Percentiles rank a stretch among this genome's conserved stretches.
These are phyloP conservation scores for Calycina herbarum DNA, from an alignment of 2,329 filamentous ascomycete species.

Conservation along the genomic window DNA sequence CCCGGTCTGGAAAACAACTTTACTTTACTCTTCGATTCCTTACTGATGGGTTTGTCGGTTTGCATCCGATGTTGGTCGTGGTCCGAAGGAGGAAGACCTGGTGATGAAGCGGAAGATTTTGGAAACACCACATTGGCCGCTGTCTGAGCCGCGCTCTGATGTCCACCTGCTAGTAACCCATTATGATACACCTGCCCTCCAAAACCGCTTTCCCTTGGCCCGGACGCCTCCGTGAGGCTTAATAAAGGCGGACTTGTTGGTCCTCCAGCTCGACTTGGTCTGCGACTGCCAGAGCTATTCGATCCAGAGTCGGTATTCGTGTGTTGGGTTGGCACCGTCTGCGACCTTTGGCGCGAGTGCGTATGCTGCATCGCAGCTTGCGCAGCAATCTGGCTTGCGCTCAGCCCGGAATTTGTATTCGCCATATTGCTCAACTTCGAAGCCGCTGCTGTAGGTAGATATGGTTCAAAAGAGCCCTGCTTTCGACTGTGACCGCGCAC, in stretches of 20 bases:
- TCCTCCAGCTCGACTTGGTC: slow-evolving; percentile 39
- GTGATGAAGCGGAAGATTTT: slow-evolving; percentile 47
- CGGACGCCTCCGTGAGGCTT: slow-evolving; percentile 65
- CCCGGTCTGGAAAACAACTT: slow-evolving; percentile 79
- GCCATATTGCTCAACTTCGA: slow-evolving; percentile 41
- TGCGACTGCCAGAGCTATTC: slow-evolving; percentile 27
- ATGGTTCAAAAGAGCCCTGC: slow-evolving; percentile 75
- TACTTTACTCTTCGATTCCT: slow-evolving; percentile 72
- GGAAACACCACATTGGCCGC: slow-evolving; percentile 72
- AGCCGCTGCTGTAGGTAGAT: slow-evolving; percentile 57
- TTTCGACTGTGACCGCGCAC: slow-evolving; percentile 61
- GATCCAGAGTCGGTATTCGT: slow-evolving; percentile 25
- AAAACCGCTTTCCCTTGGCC: slow-evolving; percentile 57
- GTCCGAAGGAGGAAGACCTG: slow-evolving; percentile 39
- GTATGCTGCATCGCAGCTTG: slow-evolving; percentile 71
- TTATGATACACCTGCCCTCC: slow-evolving; percentile 55
- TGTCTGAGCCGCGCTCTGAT: slow-evolving; percentile 65
- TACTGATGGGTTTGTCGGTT: slow-evolving; percentile 59
- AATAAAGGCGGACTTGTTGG: slow-evolving; percentile 62
- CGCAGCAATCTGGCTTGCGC: slow-evolving; percentile 77
- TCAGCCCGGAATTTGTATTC: slow-evolving; percentile 43
- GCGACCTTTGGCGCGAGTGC: slow-evolving; percentile 64
- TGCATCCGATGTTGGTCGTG: slow-evolving; percentile 36
- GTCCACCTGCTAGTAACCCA: slow-evolving; percentile 56
- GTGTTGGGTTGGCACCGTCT: slow-evolving; percentile 63